Conservation (phyloP, 495 filamentous ascomycete genomes). For the Penicillium antarcticum region DNA sequence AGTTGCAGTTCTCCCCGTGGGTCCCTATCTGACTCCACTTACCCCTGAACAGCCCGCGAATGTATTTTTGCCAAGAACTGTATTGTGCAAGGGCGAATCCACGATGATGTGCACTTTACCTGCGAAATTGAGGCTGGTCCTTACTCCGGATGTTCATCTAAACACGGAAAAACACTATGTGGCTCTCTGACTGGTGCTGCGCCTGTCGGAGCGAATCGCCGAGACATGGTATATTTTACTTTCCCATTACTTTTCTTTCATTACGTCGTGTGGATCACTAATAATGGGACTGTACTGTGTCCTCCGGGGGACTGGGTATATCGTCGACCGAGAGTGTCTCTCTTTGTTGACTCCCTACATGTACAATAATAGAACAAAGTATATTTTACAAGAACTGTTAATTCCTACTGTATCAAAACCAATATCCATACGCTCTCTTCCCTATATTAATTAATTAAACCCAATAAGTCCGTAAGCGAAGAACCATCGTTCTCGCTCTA, state of each 20-base stretch:
- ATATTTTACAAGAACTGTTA: too few species aligned
- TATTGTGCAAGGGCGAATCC: slow-evolving; percentile 10
- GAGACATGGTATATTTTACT: slow-evolving; percentile 4
- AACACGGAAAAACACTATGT: background rate
- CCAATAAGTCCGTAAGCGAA: slow-evolving; percentile 3
- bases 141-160: slow-evolving; percentile 13
- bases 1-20: slow-evolving; percentile 9
- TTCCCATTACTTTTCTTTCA: background rate
- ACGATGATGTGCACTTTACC: slow-evolving; percentile 9
- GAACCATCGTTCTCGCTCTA: background rate
- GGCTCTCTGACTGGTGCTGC: background rate
- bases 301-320: slow-evolving; percentile 1
- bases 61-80: slow-evolving; percentile 15
- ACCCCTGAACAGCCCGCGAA: slow-evolving; percentile 29
- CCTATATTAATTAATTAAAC: background rate
- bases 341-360: background rate
- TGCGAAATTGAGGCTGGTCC: slow-evolving; percentile 7
- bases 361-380: background rate
- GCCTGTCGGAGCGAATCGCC: background rate
- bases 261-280: background rate
- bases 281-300: slow-evolving; percentile 5
- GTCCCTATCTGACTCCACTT: slow-evolving; percentile 16
- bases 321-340: background rate
- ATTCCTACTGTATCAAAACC: too few species aligned
- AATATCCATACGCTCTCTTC: too few species aligned